phyloP scores from a whole-genome alignment of 2,329 filamentous ascomycete genomes.

The Aspergillus carbonarius region DNA sequence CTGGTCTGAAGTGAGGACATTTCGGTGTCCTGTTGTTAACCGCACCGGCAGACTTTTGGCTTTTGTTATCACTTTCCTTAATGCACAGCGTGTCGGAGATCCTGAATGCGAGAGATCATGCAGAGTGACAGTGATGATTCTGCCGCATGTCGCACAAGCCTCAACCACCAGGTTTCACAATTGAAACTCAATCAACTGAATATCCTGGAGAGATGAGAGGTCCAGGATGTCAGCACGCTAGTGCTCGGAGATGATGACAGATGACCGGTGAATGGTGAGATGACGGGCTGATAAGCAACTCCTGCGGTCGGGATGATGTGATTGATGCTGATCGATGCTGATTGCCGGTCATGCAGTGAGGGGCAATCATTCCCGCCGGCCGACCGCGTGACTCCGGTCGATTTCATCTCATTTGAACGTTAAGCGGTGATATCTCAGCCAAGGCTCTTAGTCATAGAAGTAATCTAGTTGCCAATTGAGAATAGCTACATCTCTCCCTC shows the following conservation, averaged over 20 bases:
- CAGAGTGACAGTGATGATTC: too few relatives aligned
- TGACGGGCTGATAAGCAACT: neutral
- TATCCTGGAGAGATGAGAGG: neutral
- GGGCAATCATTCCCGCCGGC: neutral
- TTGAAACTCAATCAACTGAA: neutral
- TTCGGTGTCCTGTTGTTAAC: too few relatives aligned
- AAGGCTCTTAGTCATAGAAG: too few relatives aligned
- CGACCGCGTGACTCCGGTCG: neutral
- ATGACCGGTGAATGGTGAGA: neutral
- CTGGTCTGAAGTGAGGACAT: neutral
- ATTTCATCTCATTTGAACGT: neutral
- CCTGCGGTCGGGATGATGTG: neutral
- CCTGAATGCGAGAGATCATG: too few relatives aligned
- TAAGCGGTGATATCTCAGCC: too few relatives aligned
- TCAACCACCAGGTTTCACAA: too few relatives aligned
- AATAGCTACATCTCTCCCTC: too few relatives aligned
- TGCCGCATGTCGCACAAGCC: too few relatives aligned
- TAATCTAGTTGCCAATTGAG: too few relatives aligned
- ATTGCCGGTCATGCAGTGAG: neutral
- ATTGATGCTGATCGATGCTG: neutral
- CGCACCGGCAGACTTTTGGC: too few relatives aligned
- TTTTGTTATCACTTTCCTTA: too few relatives aligned
- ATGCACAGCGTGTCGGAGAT: too few relatives aligned
- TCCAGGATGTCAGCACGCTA: neutral
- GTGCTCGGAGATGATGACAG: neutral